These are phyloP conservation scores for Prunus mira DNA, from an alignment of 306 rosid genomes.

Conservation along the genomic window DNA sequence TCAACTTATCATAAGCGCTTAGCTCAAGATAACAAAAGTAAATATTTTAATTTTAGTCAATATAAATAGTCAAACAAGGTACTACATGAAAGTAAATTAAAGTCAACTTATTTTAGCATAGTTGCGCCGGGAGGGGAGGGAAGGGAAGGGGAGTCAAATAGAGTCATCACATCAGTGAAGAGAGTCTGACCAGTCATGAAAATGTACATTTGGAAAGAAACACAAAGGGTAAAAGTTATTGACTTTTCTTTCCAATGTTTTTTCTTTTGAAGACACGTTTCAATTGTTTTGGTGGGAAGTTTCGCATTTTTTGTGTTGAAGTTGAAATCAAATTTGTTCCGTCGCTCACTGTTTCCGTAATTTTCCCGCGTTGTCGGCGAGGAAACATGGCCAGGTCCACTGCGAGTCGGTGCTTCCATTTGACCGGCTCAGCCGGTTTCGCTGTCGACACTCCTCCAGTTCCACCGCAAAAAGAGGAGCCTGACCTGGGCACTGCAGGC, in stretches of 20 bases:
- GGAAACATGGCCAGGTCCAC: conserved; percentile 27
- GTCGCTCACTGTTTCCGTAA: not conserved
- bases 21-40: too few relatives aligned
- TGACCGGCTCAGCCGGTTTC: conserved; percentile 14
- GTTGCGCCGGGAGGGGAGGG: too few relatives aligned
- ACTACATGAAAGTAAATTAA: too few relatives aligned
- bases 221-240: too few relatives aligned
- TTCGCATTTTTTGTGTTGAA: not conserved
- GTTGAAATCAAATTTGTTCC: not conserved
- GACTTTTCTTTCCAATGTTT: too few relatives aligned
- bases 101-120: too few relatives aligned
- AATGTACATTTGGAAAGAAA: not conserved
- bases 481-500: not conserved
- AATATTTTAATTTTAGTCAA: too few relatives aligned
- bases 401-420: conserved; percentile 17
- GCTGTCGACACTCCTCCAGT: not conserved
- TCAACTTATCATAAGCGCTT: too few relatives aligned
- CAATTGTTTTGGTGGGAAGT: not conserved
- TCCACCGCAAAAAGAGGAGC: conserved; percentile 19
- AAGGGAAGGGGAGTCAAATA: too few relatives aligned
- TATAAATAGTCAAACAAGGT: too few relatives aligned
- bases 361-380: conserved; percentile 16
- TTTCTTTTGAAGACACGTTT: too few relatives aligned
- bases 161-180: too few relatives aligned
- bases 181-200: not conserved